Percentiles rank a stretch among this genome's conserved stretches.
phyloP scores from a whole-genome alignment of 306 rosid genomes.

The Sesbania bispinosa region DNA sequence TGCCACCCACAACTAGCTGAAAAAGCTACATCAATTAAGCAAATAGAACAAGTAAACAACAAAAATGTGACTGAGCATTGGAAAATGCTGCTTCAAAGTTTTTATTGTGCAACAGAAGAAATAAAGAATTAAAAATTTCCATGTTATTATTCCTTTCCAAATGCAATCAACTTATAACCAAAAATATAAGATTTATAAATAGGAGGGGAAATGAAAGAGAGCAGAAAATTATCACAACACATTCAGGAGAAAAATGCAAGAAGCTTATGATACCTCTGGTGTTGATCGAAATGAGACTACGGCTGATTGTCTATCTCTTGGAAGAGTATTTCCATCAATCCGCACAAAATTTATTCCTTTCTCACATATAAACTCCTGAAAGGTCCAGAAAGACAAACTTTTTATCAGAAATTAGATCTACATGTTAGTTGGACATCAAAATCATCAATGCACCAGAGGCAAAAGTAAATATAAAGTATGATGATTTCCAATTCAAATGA shows the following conservation, averaged over 20 bases:
- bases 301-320: constrained; percentile 83
- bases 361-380: constrained; percentile 75
- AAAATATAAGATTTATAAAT: not conserved
- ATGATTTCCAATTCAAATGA: not conserved
- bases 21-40: not conserved
- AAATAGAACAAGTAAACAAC: constrained; percentile 10
- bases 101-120: not conserved
- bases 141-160: not conserved
- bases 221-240: not conserved
- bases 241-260: not conserved
- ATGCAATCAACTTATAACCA: not conserved
- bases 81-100: not conserved
- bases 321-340: constrained; percentile 90
- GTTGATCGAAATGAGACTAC: constrained; percentile 70
- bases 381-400: constrained; percentile 21
- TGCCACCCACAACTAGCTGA: not conserved
- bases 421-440: not conserved
- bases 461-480: not conserved
- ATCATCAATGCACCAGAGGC: constrained; percentile 7
- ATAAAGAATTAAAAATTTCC: not conserved
- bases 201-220: not conserved
- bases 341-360: constrained; percentile 78
- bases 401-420: not conserved
- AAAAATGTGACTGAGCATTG: not conserved
- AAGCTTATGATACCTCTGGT: constrained; percentile 49